Evolutionary conservation across 2,329 filamentous ascomycete species (phyloP), one percentile per base, ranked within the genome.

Genomic region (Claviceps paspali): DNA sequence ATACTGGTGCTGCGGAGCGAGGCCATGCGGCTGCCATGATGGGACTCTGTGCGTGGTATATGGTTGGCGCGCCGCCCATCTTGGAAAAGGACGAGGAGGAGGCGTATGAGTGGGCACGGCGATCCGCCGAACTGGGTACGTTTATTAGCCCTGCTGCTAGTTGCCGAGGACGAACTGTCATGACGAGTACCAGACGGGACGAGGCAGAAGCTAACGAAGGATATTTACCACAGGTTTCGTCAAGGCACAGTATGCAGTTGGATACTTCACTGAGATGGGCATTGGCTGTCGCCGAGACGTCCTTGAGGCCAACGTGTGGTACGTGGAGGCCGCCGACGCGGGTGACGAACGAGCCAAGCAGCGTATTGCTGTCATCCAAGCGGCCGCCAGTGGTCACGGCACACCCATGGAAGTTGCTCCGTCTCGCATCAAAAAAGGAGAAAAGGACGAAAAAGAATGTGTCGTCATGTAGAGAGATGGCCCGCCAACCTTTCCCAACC

Each of bases 281-380:
- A 95, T 98, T 49, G 91, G 91, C 35, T 95, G 86, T 56, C 82
- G 86, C 27, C 78, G 85, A 34, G 91, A 98, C 55, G 78, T 88
- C n/a, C 71, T 98, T 30, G 87, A 95, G 57, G 88, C 91, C 47
- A 98, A 98, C 52, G 83, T 94, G 23, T 96, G 87, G 88, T 98
- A 98, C 55, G 88, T 98, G 47, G 84, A 83, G 58, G 91, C 91
- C 5, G 88, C 91, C 12, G 88, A 94, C 47, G 75, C 84, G 35
- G 91, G 88, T 33, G 87, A 96, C 51, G 83, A 91, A 49, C 76
- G 86, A 40, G 91, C 91, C 35, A 88, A 81, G 56, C 81, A 91
- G 51, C 75, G 91, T 19, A 68, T 98, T 37, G 76, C 81, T 15
- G 83, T 86, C 29, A 98, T 98, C 43, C 75, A 82, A 43, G 81